A percentile compares a stretch with the other conserved stretches of the same genome.
Conservation (phyloP, 768 basidiomycete genomes). For the Auricularia sp. region DNA sequence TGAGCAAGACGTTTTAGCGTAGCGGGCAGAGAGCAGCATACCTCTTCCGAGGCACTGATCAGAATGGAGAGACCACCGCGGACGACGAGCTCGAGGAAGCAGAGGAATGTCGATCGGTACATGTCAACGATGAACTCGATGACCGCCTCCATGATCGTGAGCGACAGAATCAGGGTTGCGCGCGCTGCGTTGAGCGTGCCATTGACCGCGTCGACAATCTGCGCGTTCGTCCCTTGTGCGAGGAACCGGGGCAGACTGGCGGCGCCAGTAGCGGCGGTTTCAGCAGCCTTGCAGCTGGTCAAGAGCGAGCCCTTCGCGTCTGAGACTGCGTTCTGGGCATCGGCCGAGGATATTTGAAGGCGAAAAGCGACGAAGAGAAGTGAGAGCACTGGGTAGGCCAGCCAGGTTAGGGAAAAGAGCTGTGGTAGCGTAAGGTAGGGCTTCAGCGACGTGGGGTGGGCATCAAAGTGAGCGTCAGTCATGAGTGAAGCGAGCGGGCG, state of each 20-base stretch:
- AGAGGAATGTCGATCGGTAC: conserved; percentile 88
- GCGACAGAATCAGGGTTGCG: conserved; percentile 54
- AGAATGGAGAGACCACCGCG: conserved; percentile 70
- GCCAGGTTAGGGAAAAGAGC: conserved; percentile 78
- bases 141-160: conserved; percentile 79
- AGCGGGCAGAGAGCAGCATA: conserved; percentile 24
- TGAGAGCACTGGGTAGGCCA: conserved; percentile 84
- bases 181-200: conserved; percentile 69
- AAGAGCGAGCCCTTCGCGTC: conserved; percentile 69
- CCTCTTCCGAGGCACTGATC: conserved; percentile 76
- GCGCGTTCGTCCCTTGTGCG: conserved; percentile 73
- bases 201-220: conserved; percentile 69
- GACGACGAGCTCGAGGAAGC: conserved; percentile 84
- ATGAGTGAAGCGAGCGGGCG: neutral
- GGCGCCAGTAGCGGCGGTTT: conserved; percentile 68
- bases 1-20: too few relatives aligned
- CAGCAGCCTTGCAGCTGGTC: conserved; percentile 76
- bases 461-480: neutral
- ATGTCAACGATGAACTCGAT: conserved; percentile 88
- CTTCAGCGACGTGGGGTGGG: neutral
- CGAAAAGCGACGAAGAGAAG: conserved; percentile 82
- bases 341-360: conserved; percentile 59
- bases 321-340: conserved; percentile 55
- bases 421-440: conserved; percentile 80
- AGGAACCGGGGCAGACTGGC: conserved; percentile 81